Conservation (phyloP, 768 basidiomycete genomes). For the Lactarius pseudohatsudake region DNA sequence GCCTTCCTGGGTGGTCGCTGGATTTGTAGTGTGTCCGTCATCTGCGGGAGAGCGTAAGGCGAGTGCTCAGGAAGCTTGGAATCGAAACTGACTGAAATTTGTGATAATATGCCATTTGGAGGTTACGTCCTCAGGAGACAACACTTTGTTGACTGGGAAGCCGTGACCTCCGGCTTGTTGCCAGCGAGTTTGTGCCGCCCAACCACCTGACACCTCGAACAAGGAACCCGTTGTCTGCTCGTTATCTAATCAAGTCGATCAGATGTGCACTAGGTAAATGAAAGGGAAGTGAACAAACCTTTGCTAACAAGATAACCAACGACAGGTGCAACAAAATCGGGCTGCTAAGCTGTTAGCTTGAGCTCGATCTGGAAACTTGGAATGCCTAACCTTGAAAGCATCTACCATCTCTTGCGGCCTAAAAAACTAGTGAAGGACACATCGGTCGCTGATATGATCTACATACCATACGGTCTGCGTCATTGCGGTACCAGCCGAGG, state of each 20-base stretch:
- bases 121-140: slow-evolving; percentile 79
- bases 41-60: slow-evolving; percentile 42
- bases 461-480: slow-evolving; percentile 75
- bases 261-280: not conserved
- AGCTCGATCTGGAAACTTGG: not conserved
- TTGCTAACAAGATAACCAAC: slow-evolving; percentile 88
- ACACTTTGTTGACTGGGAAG: slow-evolving; percentile 75
- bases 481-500: slow-evolving; percentile 90
- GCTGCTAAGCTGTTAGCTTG: slow-evolving; percentile 43
- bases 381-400: slow-evolving; percentile 69
- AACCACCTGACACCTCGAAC: slow-evolving; percentile 89
- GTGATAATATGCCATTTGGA: slow-evolving; percentile 83
- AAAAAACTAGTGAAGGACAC: slow-evolving; percentile 9
- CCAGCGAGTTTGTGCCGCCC: slow-evolving; percentile 92
- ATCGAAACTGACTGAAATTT: slow-evolving; percentile 61
- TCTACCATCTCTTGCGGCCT: slow-evolving; percentile 86
- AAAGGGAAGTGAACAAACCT: slow-evolving; percentile 38
- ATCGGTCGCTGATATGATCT: not conserved
- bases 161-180: slow-evolving; percentile 84
- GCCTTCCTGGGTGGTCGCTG: slow-evolving; percentile 69
- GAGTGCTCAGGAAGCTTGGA: not conserved
- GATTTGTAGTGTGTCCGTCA: slow-evolving; percentile 82
- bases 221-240: slow-evolving; percentile 67
- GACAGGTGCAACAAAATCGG: slow-evolving; percentile 89
- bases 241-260: slow-evolving; percentile 49